Evolutionary conservation across 2,329 filamentous ascomycete genomes (phyloP).

Genomic region (Fusarium sp.): DNA sequence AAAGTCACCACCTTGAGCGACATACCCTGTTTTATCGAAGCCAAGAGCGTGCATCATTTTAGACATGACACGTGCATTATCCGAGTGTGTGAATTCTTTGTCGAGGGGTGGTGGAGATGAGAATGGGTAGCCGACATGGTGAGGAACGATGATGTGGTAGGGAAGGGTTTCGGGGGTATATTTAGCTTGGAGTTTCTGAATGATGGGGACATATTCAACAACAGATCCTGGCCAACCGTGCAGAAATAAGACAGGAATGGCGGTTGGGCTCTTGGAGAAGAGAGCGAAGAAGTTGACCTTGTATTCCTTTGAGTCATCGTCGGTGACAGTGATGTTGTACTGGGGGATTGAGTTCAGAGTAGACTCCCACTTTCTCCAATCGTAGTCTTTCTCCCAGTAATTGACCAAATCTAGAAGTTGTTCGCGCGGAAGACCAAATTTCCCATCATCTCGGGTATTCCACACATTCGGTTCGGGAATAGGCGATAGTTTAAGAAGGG

Average conservation of each 20-base stretch:
- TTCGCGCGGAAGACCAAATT: neutral
- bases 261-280: constrained; percentile 9
- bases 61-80: constrained; percentile 17
- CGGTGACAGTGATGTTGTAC: constrained; percentile 20
- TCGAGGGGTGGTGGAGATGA: neutral
- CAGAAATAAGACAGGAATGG: constrained; percentile 14
- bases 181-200: constrained; percentile 10
- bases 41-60: constrained; percentile 24
- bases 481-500: constrained; percentile 9
- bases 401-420: neutral
- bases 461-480: constrained; percentile 2
- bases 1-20: constrained; percentile 30
- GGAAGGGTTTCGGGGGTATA: constrained; percentile 1
- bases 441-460: neutral
- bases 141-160: constrained; percentile 22
- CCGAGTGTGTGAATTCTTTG: neutral
- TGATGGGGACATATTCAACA: constrained; percentile 29
- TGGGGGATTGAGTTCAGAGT: constrained; percentile 29
- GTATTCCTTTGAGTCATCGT: constrained; percentile 17
- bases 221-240: constrained; percentile 37
- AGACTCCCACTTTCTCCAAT: constrained; percentile 35
- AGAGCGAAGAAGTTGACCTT: constrained; percentile 26
- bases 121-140: constrained; percentile 16
- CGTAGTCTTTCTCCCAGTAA: constrained; percentile 9
- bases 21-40: constrained; percentile 13